Evolutionary conservation across 345 rosid species (phyloP), one percentile per base, ranked within the genome.

Genomic region (Hypericum androsaemum): DNA sequence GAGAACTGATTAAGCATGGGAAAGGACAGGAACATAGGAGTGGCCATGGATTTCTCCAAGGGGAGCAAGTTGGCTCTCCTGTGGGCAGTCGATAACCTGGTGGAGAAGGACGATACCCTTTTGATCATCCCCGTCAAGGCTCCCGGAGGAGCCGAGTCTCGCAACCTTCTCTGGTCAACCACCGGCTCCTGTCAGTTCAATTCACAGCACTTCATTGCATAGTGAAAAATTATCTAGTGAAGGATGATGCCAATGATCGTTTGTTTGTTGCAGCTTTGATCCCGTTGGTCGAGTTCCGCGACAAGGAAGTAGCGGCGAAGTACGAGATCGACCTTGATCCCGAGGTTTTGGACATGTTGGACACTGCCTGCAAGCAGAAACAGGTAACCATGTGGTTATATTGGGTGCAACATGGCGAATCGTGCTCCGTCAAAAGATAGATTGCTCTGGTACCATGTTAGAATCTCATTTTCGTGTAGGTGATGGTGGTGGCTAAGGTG

Each of bases 401-500:
- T n/a, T n/a, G n/a, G n/a, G n/a, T n/a, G n/a, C n/a, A n/a, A n/a
- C n/a, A n/a, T 6, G 8, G n/a, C n/a, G n/a, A n/a, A n/a, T n/a
- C n/a, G n/a, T n/a, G n/a, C n/a, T n/a, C n/a, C n/a, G n/a, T n/a
- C n/a, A n/a, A n/a, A n/a, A n/a, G n/a, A n/a, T n/a, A n/a, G n/a
- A n/a, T n/a, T n/a, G n/a, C n/a, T n/a, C n/a, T n/a, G n/a, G n/a
- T n/a, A n/a, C n/a, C n/a, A n/a, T n/a, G n/a, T n/a, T n/a, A n/a
- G n/a, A n/a, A n/a, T n/a, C n/a, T n/a, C n/a, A n/a, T n/a, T n/a
- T n/a, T n/a, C n/a, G n/a, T n/a, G n/a, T n/a, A n/a, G 85, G 70
- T 56, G 14, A 67, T 71, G 61, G 81, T 76, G 53, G 71, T 63
- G 65, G 79, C 80, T 0, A 80, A 80, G 68, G 73, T 80, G 3